Evolutionary conservation across 345 rosid species (phyloP).

Genomic region (Cochlearia excelsa): DNA sequence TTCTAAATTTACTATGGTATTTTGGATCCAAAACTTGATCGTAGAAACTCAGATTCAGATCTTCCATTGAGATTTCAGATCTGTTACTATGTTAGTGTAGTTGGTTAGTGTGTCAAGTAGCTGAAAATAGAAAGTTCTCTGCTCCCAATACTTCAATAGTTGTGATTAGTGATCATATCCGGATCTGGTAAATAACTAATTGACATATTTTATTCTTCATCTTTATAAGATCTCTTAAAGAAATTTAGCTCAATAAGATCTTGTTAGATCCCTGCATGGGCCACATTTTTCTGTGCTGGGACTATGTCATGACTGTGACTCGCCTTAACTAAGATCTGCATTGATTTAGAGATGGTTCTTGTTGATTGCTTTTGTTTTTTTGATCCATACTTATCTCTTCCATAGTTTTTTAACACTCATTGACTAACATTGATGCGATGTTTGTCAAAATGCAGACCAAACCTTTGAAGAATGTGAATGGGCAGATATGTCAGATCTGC

Average conservation of each 20-base stretch:
- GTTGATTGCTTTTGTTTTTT: background rate
- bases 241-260: slow-evolving; percentile 16
- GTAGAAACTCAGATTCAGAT: slow-evolving; percentile 9
- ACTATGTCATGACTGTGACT: too few relatives aligned
- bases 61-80: background rate
- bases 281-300: background rate
- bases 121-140: slow-evolving; percentile 27
- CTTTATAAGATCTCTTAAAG: background rate
- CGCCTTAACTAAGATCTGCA: slow-evolving; percentile 6
- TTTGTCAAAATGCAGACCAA: slow-evolving; percentile 54
- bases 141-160: slow-evolving; percentile 1
- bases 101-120: slow-evolving; percentile 17
- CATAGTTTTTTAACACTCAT: background rate
- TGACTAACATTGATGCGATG: slow-evolving; percentile 24
- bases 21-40: slow-evolving; percentile 12
- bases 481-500: slow-evolving; percentile 92
- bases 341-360: background rate
- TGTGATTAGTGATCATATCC: slow-evolving; percentile 14
- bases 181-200: slow-evolving; percentile 5
- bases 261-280: slow-evolving; percentile 8
- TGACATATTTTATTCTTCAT: too few relatives aligned
- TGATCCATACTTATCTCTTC: slow-evolving; percentile 13
- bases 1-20: background rate
- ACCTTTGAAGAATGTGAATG: slow-evolving; percentile 67
- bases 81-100: slow-evolving; percentile 13